phyloP scores from a whole-genome alignment of 345 rosid species.

The Bruguiera gymnorhiza region DNA sequence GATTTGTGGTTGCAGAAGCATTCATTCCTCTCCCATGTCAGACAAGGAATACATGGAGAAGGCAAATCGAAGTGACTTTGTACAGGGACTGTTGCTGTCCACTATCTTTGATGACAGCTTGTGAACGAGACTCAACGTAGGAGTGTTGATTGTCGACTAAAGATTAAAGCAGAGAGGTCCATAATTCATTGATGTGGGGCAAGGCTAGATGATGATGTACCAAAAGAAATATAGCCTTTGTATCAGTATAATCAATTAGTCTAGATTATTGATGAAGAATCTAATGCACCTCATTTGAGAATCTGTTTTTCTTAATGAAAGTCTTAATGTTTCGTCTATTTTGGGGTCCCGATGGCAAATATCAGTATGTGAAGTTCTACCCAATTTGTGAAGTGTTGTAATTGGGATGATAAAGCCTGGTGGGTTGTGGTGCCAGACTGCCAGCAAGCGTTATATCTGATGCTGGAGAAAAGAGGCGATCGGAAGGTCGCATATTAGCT shows the following conservation, averaged over 20 bases:
- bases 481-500: no score
- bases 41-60: constrained; percentile 54
- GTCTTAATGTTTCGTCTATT: no score
- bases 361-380: no score
- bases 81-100: constrained; percentile 60
- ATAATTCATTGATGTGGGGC: not conserved
- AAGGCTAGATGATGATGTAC: constrained; percentile 10
- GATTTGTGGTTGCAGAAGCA: constrained; percentile 27
- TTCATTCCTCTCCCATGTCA: constrained; percentile 35
- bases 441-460: no score
- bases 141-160: constrained; percentile 6
- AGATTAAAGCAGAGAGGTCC: not conserved
- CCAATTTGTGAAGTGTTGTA: no score
- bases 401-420: no score
- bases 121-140: constrained; percentile 26
- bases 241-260: constrained; percentile 1
- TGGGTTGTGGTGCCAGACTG: no score
- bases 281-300: not conserved
- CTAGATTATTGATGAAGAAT: not conserved
- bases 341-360: no score
- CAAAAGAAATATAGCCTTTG: constrained; percentile 9
- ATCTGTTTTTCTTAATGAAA: not conserved
- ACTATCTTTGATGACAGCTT: constrained; percentile 44
- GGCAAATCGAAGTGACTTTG: constrained; percentile 58
- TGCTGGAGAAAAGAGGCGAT: no score